Evolutionary conservation across 2,329 filamentous ascomycete species (phyloP).

Genomic region (Cladosporium cucumerinum): DNA sequence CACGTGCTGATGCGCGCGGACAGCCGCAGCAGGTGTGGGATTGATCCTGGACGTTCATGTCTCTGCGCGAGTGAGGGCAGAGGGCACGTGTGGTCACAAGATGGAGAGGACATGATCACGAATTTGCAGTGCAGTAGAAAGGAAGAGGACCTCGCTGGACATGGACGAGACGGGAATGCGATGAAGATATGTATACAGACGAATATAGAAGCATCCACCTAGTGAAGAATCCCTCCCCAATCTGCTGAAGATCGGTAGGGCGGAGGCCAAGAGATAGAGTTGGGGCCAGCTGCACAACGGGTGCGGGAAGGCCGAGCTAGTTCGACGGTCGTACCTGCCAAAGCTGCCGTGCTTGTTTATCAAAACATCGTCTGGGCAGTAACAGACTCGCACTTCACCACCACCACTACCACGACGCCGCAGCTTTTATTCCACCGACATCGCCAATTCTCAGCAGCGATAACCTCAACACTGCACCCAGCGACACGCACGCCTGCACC

Average conservation of each 20-base stretch:
- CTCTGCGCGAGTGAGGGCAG: background rate
- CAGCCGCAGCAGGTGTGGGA: background rate
- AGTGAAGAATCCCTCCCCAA: background rate
- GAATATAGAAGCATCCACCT: background rate
- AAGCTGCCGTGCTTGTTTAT: conserved; percentile 12
- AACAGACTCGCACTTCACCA: conserved; percentile 7
- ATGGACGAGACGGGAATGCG: background rate
- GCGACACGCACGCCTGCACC: background rate
- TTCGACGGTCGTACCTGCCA: background rate
- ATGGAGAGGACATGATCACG: background rate
- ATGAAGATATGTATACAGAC: background rate
- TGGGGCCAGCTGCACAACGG: background rate
- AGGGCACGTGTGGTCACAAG: background rate
- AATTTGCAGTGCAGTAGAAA: background rate
- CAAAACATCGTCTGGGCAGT: background rate
- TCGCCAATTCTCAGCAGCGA: conserved; percentile 10
- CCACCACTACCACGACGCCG: conserved; percentile 7
- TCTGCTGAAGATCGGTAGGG: conserved; percentile 3
- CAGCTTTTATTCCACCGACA: conserved; percentile 1
- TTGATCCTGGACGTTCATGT: background rate
- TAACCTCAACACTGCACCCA: background rate
- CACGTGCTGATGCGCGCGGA: background rate
- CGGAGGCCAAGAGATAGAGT: background rate
- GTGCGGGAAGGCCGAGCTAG: background rate
- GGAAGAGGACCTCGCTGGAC: background rate